Conservation (phyloP, 2,329 filamentous ascomycete species). For the Aspergillus arachidicola region DNA sequence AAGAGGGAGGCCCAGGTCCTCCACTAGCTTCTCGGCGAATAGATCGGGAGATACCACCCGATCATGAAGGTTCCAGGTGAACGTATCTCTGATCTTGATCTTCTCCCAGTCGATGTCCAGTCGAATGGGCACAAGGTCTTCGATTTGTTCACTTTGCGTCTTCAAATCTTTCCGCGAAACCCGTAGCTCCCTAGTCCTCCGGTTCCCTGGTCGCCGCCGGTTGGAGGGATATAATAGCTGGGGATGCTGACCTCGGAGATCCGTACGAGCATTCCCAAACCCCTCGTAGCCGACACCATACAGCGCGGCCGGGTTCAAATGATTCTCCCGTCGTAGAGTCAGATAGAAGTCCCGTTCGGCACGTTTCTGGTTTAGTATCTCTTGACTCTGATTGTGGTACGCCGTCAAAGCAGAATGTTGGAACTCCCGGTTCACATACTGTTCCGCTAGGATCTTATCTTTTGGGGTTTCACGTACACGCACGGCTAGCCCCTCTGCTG, state of each 20-base stretch:
- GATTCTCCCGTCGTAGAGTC: conserved; percentile 61
- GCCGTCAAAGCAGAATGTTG: conserved; percentile 58
- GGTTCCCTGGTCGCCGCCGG: conserved; percentile 74
- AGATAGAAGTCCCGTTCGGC: conserved; percentile 72
- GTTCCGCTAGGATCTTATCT: conserved; percentile 59
- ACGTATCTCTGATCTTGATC: conserved; percentile 92
- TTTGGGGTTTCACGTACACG: conserved; percentile 46
- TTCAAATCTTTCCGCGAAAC: conserved; percentile 78
- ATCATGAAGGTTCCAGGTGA: conserved; percentile 98
- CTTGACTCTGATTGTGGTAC: conserved; percentile 56
- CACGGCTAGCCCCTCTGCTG: conserved; percentile 31
- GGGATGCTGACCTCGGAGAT: conserved; percentile 64
- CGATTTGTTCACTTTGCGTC: conserved; percentile 84
- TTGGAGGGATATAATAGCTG: conserved; percentile 78
- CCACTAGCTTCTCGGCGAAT: conserved; percentile 86
- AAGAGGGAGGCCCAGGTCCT: conserved; percentile 77
- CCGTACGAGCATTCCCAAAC: conserved; percentile 85
- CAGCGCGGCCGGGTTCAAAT: conserved; percentile 59
- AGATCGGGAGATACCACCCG: conserved; percentile 76
- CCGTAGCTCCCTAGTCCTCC: conserved; percentile 72
- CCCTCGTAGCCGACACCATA: conserved; percentile 79
- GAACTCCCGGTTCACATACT: conserved; percentile 67
- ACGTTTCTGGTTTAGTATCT: conserved; percentile 64
- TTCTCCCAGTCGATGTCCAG: conserved; percentile 96
- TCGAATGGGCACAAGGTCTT: conserved; percentile 88